phyloP scores from a whole-genome alignment of 2,329 filamentous ascomycete genomes.

The Hypoxylon sp. region DNA sequence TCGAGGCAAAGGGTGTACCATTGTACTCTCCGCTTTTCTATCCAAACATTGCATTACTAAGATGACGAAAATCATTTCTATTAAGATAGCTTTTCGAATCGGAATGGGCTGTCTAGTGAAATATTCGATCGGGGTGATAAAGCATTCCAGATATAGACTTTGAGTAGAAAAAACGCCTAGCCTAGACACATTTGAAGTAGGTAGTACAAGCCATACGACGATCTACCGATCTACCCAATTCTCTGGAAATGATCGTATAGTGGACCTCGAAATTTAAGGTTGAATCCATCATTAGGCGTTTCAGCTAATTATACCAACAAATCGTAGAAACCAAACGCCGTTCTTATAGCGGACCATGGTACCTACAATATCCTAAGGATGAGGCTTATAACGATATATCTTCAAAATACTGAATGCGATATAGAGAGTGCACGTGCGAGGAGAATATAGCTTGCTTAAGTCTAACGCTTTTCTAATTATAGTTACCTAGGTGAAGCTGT shows the following conservation, averaged over 20 bases:
- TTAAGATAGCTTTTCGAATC: not conserved
- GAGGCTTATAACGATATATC: not conserved
- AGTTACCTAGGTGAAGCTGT: not conserved
- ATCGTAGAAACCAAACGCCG: not conserved
- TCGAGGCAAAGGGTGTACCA: not conserved
- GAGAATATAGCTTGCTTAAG: not conserved
- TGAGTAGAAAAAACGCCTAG: not conserved
- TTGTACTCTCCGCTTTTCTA: not conserved
- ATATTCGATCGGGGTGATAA: not conserved
- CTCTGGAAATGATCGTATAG: not conserved
- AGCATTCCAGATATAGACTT: not conserved
- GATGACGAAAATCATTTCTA: not conserved
- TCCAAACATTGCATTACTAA: slow-evolving; percentile 10
- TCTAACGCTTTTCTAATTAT: not conserved
- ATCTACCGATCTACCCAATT: not conserved
- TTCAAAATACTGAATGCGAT: not conserved
- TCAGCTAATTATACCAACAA: not conserved
- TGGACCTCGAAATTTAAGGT: not conserved
- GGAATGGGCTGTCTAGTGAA: not conserved
- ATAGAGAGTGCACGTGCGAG: not conserved
- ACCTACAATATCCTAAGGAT: not conserved
- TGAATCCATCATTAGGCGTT: not conserved
- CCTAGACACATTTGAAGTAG: not conserved
- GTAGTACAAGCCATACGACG: not conserved
- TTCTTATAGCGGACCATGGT: not conserved